Base-by-base conservation (phyloP, 2,329 filamentous ascomycete genomes). In the Geosmithia putterillii region DNA sequence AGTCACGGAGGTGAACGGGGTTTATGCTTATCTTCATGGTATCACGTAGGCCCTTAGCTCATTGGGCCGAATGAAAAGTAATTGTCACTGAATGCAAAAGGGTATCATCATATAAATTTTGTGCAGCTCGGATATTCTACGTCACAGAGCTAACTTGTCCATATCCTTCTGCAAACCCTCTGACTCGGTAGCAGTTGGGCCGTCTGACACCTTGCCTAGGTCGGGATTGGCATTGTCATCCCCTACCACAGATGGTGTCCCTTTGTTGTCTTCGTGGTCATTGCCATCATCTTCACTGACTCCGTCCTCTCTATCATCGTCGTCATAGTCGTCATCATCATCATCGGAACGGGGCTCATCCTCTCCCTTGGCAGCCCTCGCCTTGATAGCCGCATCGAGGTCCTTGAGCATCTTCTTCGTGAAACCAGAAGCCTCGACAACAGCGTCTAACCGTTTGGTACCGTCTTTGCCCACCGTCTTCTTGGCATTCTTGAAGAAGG, bases 401-500 rank as follows among this genome's bases (percentile, higher is more conserved):
- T 98, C 92, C 61, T 92, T 94, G 15, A 87, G 77, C 83, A 95
- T 95, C 66, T 95, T 96, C 69, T 83, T 94, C 18, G 87, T 94
- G 61, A 98, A 96, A 0, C 92, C 92, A 2, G 87, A 94, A 0
- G 92, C 92, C 57, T 94, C 84, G 1, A 94, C 88, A 25, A 86
- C 78, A 15, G 94, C 81, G 62, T 98, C 94, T 15, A 98, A 64
- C 50, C 92, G 74, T 48, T 69, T 79, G 1, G 69, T 71, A 12
- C 78, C 77, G 44, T 80, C 77, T 56, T 76, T 74, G 12, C 76
- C 75, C 42, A 88, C 66, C 1, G 71, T 73, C 61, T 89, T 92
- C 57, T 82, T 84, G 19, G 87, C 86, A 48, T 94, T 83, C 41
- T 79, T 77, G 64, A 88, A 95, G 60, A 84, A 86, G 0, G 92